phyloP scores from a whole-genome alignment of 2,329 filamentous ascomycete species.

The Alternaria infectoria region DNA sequence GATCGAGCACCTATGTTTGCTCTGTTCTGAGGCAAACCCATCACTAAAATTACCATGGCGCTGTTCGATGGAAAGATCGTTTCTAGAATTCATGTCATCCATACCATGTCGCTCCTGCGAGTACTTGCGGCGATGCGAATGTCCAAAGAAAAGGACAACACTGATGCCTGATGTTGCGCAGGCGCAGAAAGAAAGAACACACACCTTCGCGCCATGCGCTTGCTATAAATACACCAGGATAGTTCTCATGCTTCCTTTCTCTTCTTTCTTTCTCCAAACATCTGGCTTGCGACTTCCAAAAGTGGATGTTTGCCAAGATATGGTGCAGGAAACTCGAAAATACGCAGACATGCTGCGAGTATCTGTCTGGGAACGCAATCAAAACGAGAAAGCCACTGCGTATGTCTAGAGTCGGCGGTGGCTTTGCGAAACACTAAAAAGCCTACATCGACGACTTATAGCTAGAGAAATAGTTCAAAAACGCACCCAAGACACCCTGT shows the following conservation, averaged over 20 bases:
- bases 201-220: neutral
- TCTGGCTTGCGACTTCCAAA: neutral
- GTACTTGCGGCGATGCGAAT: neutral
- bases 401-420: neutral
- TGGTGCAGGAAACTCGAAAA: neutral
- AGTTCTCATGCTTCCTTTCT: neutral
- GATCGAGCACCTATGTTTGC: too few relatives aligned
- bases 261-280: neutral
- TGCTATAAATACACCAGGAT: neutral
- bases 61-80: neutral
- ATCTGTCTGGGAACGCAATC: neutral
- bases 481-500: neutral
- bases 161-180: neutral
- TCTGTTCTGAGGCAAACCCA: neutral
- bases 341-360: neutral
- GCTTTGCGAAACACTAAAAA: neutral
- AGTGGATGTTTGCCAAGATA: accelerated
- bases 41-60: neutral
- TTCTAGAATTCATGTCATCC: neutral
- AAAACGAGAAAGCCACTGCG: too few relatives aligned
- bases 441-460: neutral
- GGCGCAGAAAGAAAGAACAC: neutral
- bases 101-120: neutral
- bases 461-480: neutral
- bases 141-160: neutral